These are phyloP conservation scores for Suillus americanus DNA, from an alignment of 768 basidiomycete genomes.

Conservation along the genomic window DNA sequence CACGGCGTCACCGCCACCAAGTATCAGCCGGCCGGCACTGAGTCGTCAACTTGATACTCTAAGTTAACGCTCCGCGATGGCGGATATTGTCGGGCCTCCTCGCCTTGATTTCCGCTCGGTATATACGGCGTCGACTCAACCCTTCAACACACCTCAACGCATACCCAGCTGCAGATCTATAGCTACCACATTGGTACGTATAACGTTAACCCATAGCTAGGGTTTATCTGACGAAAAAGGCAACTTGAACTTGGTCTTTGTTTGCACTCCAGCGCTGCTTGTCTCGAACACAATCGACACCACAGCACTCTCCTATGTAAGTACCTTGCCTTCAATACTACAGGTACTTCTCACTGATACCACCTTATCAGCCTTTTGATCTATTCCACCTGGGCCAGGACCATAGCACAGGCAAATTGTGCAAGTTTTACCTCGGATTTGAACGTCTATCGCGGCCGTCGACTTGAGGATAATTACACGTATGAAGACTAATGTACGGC, in stretches of 20 bases:
- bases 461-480: not conserved
- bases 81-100: not conserved
- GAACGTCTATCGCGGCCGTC: not conserved
- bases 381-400: not conserved
- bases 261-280: not conserved
- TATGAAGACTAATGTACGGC: not conserved
- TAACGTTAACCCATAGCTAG: not conserved
- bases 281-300: not conserved
- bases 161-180: not conserved
- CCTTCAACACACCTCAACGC: too few species aligned
- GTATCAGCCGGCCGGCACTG: not conserved
- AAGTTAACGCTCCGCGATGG: not conserved
- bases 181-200: not conserved
- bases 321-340: not conserved
- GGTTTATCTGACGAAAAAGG: not conserved
- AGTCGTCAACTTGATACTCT: not conserved
- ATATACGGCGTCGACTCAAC: too few species aligned
- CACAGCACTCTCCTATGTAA: not conserved
- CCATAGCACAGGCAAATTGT: not conserved
- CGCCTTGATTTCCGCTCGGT: not conserved
- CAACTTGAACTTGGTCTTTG: not conserved
- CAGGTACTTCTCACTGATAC: not conserved
- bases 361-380: not conserved
- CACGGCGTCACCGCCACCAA: not conserved
- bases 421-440: not conserved